These are phyloP conservation scores for Davidsoniella australis DNA, from an alignment of 2,329 filamentous ascomycete genomes.

Conservation along the genomic window DNA sequence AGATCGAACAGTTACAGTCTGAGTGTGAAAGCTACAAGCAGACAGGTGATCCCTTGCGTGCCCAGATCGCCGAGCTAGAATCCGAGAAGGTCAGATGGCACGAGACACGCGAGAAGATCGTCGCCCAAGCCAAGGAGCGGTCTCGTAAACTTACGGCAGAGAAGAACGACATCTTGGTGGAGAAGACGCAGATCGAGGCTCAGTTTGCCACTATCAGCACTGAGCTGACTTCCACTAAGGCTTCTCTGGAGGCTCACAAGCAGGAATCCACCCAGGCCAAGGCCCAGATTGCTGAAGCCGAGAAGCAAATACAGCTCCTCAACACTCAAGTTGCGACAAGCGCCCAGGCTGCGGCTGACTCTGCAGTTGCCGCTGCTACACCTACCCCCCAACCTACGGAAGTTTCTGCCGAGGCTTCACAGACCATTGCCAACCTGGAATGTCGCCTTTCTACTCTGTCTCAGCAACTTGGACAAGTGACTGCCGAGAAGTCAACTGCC, in stretches of 20 bases:
- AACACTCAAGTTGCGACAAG: conserved; percentile 18
- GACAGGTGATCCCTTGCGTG: conserved; percentile 33
- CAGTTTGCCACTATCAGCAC: conserved; percentile 29
- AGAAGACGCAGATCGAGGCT: conserved; percentile 35
- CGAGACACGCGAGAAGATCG: conserved; percentile 33
- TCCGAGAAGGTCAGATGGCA: conserved; percentile 38
- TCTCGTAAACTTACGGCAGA: conserved; percentile 36
- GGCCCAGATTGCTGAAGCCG: conserved; percentile 27
- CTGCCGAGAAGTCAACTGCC: conserved; percentile 3
- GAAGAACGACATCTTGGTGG: conserved; percentile 33
- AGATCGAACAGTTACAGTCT: conserved; percentile 46
- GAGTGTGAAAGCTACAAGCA: conserved; percentile 43
- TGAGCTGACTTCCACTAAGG: conserved; percentile 37
- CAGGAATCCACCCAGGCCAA: conserved; percentile 23
- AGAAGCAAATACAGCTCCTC: conserved; percentile 24
- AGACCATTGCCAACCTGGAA: conserved; percentile 4
- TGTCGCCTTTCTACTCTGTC: conserved; percentile 24
- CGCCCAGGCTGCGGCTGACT: conserved; percentile 1
- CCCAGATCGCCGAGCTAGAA: conserved; percentile 37
- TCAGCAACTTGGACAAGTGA: conserved; percentile 28
- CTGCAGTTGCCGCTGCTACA: conserved; percentile 17
- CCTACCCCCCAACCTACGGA: background rate
- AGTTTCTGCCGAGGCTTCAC: background rate
- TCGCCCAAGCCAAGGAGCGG: conserved; percentile 46
- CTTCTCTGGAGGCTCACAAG: conserved; percentile 19